These are phyloP conservation scores for Herpotrichia juniperi DNA, from an alignment of 2,329 filamentous ascomycete genomes.

Conservation along the genomic window DNA sequence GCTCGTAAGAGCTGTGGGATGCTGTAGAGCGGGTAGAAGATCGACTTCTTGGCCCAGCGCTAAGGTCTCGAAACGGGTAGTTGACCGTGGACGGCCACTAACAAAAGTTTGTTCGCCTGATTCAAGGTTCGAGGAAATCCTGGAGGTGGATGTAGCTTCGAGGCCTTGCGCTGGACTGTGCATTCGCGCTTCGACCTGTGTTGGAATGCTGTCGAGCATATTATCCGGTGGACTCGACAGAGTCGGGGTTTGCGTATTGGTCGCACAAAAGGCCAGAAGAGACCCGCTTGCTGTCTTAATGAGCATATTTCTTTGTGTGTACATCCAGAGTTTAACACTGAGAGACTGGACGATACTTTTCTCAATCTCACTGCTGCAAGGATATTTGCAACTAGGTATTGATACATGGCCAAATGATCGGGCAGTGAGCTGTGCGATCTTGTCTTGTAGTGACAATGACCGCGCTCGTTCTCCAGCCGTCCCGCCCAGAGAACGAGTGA, in stretches of 20 bases:
- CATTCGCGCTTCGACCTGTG: background rate
- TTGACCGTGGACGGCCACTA: too few relatives aligned
- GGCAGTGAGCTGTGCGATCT: slow-evolving; percentile 13
- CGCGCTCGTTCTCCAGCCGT: slow-evolving; percentile 6
- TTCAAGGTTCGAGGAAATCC: too few relatives aligned
- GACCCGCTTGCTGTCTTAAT: slow-evolving; percentile 8
- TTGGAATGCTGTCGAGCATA: background rate
- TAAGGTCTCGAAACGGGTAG: too few relatives aligned
- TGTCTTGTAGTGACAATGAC: slow-evolving; percentile 22
- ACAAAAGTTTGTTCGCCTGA: too few relatives aligned
- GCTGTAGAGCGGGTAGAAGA: too few relatives aligned
- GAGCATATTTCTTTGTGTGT: slow-evolving; percentile 16
- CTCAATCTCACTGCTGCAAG: background rate
- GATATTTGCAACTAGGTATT: background rate
- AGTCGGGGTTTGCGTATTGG: background rate
- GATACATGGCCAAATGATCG: background rate
- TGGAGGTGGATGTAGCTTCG: too few relatives aligned
- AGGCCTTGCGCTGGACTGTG: background rate
- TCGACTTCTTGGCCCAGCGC: too few relatives aligned
- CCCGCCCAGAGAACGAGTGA: slow-evolving; percentile 41
- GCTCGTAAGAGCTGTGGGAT: too few relatives aligned
- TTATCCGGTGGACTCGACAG: background rate
- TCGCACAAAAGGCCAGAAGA: slow-evolving; percentile 17
- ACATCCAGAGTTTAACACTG: slow-evolving; percentile 17
- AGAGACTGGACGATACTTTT: background rate